phyloP scores from a whole-genome alignment of 1,284 basidiomycete species.

The Leccinum solheimii region DNA sequence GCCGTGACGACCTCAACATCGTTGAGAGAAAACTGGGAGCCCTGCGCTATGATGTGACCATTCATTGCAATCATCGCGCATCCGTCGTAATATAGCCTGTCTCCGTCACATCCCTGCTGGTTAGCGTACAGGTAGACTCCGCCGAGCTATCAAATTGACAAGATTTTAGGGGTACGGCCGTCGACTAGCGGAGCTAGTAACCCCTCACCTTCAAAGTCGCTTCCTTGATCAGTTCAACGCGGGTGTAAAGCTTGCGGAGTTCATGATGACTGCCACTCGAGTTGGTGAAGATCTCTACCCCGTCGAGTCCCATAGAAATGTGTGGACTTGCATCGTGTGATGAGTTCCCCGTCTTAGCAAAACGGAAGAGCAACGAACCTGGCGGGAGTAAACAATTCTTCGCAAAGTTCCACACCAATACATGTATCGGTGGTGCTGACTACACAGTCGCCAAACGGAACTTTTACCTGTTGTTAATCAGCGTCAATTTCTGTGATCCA shows the following conservation, averaged over 20 bases:
- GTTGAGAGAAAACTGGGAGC: slow-evolving; percentile 92
- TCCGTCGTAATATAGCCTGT: slow-evolving; percentile 97
- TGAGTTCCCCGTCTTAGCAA: slow-evolving; percentile 5
- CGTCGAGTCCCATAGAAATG: slow-evolving; percentile 95
- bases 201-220: slow-evolving; percentile 84
- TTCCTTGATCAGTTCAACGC: slow-evolving; percentile 95
- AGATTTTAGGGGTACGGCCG: background rate
- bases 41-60: slow-evolving; percentile 90
- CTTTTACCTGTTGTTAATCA: slow-evolving; percentile 53
- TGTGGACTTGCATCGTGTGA: slow-evolving; percentile 62
- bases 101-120: slow-evolving; percentile 98
- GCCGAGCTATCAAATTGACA: slow-evolving; percentile 62
- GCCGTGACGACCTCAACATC: slow-evolving; percentile 97
- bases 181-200: background rate
- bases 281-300: slow-evolving; percentile 98
- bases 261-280: slow-evolving; percentile 98
- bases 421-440: slow-evolving; percentile 93
- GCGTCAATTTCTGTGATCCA: background rate
- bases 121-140: slow-evolving; percentile 98
- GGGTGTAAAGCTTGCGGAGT: slow-evolving; percentile 87
- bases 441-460: slow-evolving; percentile 95
- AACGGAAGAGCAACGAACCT: slow-evolving; percentile 53
- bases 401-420: slow-evolving; percentile 94
- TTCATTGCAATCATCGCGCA: slow-evolving; percentile 96
- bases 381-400: slow-evolving; percentile 95